phyloP scores from a whole-genome alignment of 1,284 basidiomycete species.

The Irpex rosettiformis region DNA sequence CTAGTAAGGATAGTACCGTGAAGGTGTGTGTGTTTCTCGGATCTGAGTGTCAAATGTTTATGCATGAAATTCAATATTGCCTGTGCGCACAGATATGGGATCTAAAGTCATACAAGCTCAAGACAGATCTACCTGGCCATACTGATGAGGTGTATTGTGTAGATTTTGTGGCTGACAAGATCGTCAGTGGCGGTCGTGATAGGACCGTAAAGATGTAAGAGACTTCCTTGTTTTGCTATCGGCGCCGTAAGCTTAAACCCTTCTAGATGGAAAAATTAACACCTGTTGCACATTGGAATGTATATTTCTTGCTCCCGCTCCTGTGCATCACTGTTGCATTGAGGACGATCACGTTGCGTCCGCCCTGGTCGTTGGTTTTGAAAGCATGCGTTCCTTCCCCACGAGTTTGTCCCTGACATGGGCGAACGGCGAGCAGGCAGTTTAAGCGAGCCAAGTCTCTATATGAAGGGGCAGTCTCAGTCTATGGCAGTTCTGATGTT shows the following conservation, averaged over 20 bases:
- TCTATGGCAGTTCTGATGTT: too few relatives aligned
- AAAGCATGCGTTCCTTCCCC: too few relatives aligned
- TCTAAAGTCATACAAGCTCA: conserved; percentile 91
- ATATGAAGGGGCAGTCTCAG: too few relatives aligned
- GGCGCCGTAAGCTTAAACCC: conserved; percentile 1
- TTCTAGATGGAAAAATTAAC: conserved; percentile 34
- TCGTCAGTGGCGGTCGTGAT: conserved; percentile 90
- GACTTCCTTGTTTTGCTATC: neutral
- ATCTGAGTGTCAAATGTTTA: neutral
- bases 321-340: neutral
- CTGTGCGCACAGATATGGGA: conserved; percentile 78
- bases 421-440: too few relatives aligned
- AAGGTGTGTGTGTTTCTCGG: too few relatives aligned
- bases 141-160: conserved; percentile 99
- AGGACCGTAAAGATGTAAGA: conserved; percentile 70
- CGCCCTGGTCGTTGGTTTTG: too few relatives aligned
- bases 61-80: neutral
- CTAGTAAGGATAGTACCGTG: conserved; percentile 93
- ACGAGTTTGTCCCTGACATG: too few relatives aligned
- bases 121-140: conserved; percentile 92
- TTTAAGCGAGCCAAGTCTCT: too few relatives aligned
- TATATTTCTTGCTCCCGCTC: neutral
- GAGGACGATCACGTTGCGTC: too few relatives aligned
- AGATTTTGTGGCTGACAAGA: conserved; percentile 96
- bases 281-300: neutral